Percentiles rank a stretch among this genome's conserved stretches.
These are phyloP conservation scores for Phaseolus coccineus DNA, from an alignment of 331 rosid genomes.

Conservation along the genomic window DNA sequence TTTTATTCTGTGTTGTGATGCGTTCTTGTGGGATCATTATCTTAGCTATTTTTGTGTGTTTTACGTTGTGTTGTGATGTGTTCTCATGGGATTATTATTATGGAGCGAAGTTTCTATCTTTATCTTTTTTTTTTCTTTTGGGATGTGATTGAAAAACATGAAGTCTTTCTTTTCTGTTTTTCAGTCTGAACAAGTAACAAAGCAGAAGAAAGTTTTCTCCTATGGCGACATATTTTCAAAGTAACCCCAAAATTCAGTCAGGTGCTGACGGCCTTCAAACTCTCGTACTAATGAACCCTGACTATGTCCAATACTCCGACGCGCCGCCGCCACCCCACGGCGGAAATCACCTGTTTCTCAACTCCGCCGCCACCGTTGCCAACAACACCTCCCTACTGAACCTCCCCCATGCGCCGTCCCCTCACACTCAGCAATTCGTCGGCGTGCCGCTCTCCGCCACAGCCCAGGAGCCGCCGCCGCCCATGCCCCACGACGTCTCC, in stretches of 20 bases:
- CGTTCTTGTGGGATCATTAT: background rate
- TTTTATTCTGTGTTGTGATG: background rate
- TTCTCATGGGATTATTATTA: background rate
- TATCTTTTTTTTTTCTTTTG: background rate
- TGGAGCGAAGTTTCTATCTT: background rate
- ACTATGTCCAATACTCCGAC: slow-evolving; percentile 86
- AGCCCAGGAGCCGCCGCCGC: slow-evolving; percentile 42
- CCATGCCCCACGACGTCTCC: slow-evolving; percentile 61
- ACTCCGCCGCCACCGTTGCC: slow-evolving; percentile 44
- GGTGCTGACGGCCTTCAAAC: slow-evolving; percentile 73
- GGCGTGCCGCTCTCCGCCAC: slow-evolving; percentile 67
- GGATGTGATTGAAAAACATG: slow-evolving; percentile 44
- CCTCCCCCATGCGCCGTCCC: slow-evolving; percentile 66
- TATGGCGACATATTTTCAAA: slow-evolving; percentile 96
- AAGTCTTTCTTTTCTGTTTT: slow-evolving; percentile 47
- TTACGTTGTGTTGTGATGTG: slow-evolving; percentile 1
- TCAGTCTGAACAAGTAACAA: slow-evolving; percentile 61
- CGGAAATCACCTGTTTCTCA: slow-evolving; percentile 70
- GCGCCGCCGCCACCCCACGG: slow-evolving; percentile 50
- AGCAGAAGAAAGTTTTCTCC: slow-evolving; percentile 36
- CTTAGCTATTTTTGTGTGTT: background rate
- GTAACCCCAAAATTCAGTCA: slow-evolving; percentile 81
- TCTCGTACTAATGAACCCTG: slow-evolving; percentile 90
- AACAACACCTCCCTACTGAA: slow-evolving; percentile 43
- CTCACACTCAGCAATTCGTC: slow-evolving; percentile 79